These are phyloP conservation scores for Metschnikowia kunwiensis DNA, from an alignment of 805 yeast species.

Conservation along the genomic window DNA sequence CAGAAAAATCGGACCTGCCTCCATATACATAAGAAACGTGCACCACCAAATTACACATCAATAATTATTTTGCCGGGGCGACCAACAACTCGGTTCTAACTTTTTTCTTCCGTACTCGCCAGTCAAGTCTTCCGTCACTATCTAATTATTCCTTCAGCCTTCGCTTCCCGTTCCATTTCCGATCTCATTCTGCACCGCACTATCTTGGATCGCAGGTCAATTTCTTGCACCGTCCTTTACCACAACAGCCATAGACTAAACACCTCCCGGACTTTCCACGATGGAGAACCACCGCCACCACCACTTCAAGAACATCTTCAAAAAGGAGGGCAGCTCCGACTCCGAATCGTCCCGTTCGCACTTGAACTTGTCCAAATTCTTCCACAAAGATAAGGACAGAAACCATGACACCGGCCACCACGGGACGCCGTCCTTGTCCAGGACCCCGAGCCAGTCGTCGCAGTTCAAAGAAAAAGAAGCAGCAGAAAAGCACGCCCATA, in stretches of 20 bases:
- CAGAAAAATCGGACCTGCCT: slow-evolving; percentile 1
- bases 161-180: no score
- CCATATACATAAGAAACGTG: slow-evolving; percentile 6
- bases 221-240: no score
- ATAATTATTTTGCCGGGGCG: not conserved
- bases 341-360: slow-evolving; percentile 14
- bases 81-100: no score
- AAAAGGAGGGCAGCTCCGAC: slow-evolving; percentile 18
- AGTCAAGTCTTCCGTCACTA: no score
- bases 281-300: slow-evolving; percentile 12
- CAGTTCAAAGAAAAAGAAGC: slow-evolving; percentile 2
- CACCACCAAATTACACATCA: not conserved
- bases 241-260: no score
- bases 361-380: slow-evolving; percentile 21
- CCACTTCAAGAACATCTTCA: slow-evolving; percentile 24
- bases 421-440: slow-evolving; percentile 1
- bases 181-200: no score
- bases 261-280: no score
- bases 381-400: slow-evolving; percentile 21
- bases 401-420: not conserved
- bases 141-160: no score
- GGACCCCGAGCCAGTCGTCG: slow-evolving; percentile 5
- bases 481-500: not conserved
- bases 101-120: no score
- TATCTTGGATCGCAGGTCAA: no score